Evolutionary conservation across 1,284 basidiomycete genomes (phyloP), one percentile per base, ranked within the genome.

Genomic region (Waitea zeae): DNA sequence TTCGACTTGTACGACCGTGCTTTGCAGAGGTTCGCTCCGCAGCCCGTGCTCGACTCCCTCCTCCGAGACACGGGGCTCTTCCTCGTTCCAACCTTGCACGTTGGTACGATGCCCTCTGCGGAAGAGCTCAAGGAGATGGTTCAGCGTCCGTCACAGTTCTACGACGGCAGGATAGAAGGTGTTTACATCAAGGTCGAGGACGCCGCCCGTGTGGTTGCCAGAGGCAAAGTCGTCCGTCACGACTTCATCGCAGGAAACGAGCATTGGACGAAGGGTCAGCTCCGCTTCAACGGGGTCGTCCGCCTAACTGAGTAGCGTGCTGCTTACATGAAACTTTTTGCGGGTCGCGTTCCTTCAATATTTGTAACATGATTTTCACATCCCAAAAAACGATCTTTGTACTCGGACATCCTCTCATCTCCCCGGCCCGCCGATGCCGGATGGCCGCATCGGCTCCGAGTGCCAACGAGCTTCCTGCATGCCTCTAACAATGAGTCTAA

Each of bases 181-280:
- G 53, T 74, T 3, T 74, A 73, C 47, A 52, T 74, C 35, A 72
- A 72, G 48, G 49, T 63, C 0, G 71, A 76, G 46, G 52, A 42
- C 28, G 49, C 49, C 12, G 51, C 56, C 2, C 44, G 35, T 24
- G 66, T 70, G 0, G 41, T 62, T 3, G 48, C 50, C 15, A 53
- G 70, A 35, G 62, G 62, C 4, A 74, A 75, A 49, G 59, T 72
- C 3, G 71, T 77, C n/a, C 51, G 70, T 13, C 54, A 58, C 4
- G 70, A 74, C 47, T 74, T 75, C 41, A 71, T 74, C 42, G 55
- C 67, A 33, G 70, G 71, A 3, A 71, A 74, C 44, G 66, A 72
- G 41, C 71, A 75, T 43, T 75, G 73, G 72, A 58, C 59, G 3
- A 60, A 53, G 43, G 65, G 60, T 0, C 51, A n/a, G 11, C 7